Percentiles rank a stretch among this genome's conserved stretches.
phyloP scores from a whole-genome alignment of 805 yeast genomes.

The Starmera dryadoides region DNA sequence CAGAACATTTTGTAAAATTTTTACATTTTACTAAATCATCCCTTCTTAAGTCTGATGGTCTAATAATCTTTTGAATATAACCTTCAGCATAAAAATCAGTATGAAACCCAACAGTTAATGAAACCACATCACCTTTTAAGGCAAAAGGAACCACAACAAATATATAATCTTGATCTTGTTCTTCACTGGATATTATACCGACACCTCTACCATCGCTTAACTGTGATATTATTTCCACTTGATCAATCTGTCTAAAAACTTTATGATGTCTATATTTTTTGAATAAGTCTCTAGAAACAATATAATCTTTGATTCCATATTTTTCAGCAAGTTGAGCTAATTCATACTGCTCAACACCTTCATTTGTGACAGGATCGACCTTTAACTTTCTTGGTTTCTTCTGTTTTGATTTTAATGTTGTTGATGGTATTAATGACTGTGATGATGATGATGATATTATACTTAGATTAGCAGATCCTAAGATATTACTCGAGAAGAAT shows the following conservation, averaged over 20 bases:
- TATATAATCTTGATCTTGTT: too few relatives aligned
- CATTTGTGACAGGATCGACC: neutral
- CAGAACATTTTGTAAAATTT: constrained; percentile 86
- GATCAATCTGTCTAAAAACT: neutral
- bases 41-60: constrained; percentile 36
- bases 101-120: constrained; percentile 63
- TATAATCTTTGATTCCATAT: neutral
- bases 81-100: constrained; percentile 67
- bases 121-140: constrained; percentile 73
- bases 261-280: constrained; percentile 3
- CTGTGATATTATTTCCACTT: neutral
- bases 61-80: constrained; percentile 50
- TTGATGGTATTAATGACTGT: neutral
- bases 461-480: too few relatives aligned
- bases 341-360: constrained; percentile 1
- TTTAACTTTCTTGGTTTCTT: neutral
- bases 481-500: too few relatives aligned
- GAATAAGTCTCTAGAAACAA: constrained; percentile 3
- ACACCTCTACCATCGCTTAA: constrained; percentile 79
- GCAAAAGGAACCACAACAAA: constrained; percentile 79
- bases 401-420: neutral
- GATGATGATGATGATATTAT: too few relatives aligned
- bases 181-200: constrained; percentile 39
- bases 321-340: constrained; percentile 1
- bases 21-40: constrained; percentile 52